A percentile compares a stretch with the other conserved stretches of the same genome.
These are phyloP conservation scores for Lichtheimia hyalospora DNA, from an alignment of 371 early-diverging fungal genomes.

Conservation along the genomic window DNA sequence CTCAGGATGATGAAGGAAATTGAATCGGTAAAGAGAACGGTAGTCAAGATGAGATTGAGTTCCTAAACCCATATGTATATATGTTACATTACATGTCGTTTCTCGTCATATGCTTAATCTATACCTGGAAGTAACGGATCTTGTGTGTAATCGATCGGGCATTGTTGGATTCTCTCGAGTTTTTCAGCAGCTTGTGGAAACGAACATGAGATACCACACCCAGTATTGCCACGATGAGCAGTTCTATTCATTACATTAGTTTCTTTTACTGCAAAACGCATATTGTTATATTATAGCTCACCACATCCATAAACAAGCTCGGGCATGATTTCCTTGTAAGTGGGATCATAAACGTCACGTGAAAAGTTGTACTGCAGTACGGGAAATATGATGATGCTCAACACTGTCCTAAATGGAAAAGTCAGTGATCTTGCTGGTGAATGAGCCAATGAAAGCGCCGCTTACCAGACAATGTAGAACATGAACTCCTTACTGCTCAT, in stretches of 20 bases:
- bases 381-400: conserved; percentile 39
- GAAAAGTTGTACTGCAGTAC: conserved; percentile 46
- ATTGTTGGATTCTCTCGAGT: conserved; percentile 25
- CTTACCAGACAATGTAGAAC: conserved; percentile 47
- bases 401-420: conserved; percentile 25
- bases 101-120: no score
- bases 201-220: conserved; percentile 47
- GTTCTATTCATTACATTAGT: conserved; percentile 15
- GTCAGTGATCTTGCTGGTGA: not conserved
- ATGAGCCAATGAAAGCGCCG: not conserved
- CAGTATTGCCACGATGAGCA: conserved; percentile 35
- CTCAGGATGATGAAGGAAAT: conserved; percentile 37
- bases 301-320: conserved; percentile 46
- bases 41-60: conserved; percentile 39
- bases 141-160: conserved; percentile 30
- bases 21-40: conserved; percentile 27
- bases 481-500: conserved; percentile 54
- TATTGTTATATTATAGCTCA: not conserved
- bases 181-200: conserved; percentile 35
- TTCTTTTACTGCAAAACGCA: no score
- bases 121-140: conserved; percentile 40
- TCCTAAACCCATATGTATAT: conserved; percentile 20
- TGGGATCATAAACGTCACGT: conserved; percentile 32
- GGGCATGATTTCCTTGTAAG: conserved; percentile 51
- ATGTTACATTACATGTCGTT: not conserved